These are phyloP conservation scores for Diatrype stigma DNA, from an alignment of 2,329 filamentous ascomycete species.

Conservation along the genomic window DNA sequence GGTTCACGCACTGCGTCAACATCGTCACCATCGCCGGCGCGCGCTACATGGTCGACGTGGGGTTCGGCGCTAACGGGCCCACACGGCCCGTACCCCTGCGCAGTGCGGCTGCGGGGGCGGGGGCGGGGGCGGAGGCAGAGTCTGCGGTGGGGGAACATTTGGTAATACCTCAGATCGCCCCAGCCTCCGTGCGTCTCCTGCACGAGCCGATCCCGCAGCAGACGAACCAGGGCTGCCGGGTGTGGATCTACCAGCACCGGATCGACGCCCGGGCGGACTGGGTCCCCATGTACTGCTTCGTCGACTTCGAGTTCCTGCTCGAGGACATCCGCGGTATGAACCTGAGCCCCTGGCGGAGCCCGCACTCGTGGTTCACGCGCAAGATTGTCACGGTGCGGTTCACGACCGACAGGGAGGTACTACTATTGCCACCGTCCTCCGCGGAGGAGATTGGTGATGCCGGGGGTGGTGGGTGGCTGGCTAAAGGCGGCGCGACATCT, in stretches of 20 bases:
- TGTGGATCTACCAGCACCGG: slow-evolving; percentile 22
- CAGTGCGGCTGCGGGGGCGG: neutral
- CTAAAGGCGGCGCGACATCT: slow-evolving; percentile 23
- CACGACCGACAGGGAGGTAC: slow-evolving; percentile 29
- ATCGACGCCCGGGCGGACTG: slow-evolving; percentile 28
- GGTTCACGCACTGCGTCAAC: slow-evolving; percentile 25
- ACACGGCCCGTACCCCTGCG: slow-evolving; percentile 9
- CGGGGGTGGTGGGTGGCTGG: no score
- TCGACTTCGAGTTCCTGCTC: slow-evolving; percentile 36
- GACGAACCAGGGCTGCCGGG: slow-evolving; percentile 11
- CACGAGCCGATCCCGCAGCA: slow-evolving; percentile 19
- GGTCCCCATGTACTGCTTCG: slow-evolving; percentile 42
- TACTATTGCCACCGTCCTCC: neutral
- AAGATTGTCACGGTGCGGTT: slow-evolving; percentile 34
- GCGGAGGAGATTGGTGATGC: neutral
- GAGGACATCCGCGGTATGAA: slow-evolving; percentile 37
- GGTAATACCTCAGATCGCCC: slow-evolving; percentile 14
- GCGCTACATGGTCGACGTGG: slow-evolving; percentile 20
- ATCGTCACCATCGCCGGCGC: slow-evolving; percentile 13
- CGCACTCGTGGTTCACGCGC: slow-evolving; percentile 32
- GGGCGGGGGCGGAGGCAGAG: neutral
- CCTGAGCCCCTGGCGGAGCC: slow-evolving; percentile 28
- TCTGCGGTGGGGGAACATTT: no score
- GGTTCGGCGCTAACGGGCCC: slow-evolving; percentile 20
- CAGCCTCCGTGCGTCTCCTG: slow-evolving; percentile 31